These are phyloP conservation scores for Daldinia bambusicola DNA, from an alignment of 495 filamentous ascomycete species.

Conservation along the genomic window DNA sequence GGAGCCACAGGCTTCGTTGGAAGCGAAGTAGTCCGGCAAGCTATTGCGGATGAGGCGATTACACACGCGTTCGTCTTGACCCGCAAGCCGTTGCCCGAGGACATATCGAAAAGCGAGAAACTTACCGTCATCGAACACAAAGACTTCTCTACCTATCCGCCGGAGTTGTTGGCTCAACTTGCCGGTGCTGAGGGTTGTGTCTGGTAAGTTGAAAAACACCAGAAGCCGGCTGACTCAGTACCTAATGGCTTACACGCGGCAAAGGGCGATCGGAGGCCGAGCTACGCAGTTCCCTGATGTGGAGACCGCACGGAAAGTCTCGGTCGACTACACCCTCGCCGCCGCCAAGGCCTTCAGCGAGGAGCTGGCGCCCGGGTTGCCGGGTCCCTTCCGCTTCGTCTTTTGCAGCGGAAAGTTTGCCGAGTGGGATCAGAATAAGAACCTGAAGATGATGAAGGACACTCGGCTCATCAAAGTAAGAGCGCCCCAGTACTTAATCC, in stretches of 20 bases:
- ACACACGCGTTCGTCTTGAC: conserved; percentile 62
- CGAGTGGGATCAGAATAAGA: conserved; percentile 59
- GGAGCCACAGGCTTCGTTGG: conserved; percentile 66
- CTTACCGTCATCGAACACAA: conserved; percentile 55
- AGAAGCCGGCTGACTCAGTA: background rate
- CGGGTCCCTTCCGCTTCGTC: conserved; percentile 60
- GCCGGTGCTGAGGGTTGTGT: conserved; percentile 63
- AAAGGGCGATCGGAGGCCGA: conserved; percentile 49
- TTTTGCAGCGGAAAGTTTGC: conserved; percentile 60
- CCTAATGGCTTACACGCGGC: conserved; percentile 1
- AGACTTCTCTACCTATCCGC: conserved; percentile 59
- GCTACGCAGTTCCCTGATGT: conserved; percentile 46
- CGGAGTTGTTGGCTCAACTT: conserved; percentile 52
- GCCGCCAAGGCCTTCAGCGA: conserved; percentile 54
- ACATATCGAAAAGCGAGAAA: conserved; percentile 51
- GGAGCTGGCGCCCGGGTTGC: conserved; percentile 36
- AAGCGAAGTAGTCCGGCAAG: conserved; percentile 58
- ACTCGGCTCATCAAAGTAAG: conserved; percentile 59
- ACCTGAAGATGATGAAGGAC: conserved; percentile 55
- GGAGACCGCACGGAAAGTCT: conserved; percentile 48
- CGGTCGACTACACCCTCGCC: conserved; percentile 57
- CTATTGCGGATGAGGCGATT: conserved; percentile 56
- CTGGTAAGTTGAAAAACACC: conserved; percentile 52
- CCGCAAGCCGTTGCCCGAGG: conserved; percentile 51
- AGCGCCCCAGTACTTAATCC: background rate